Conservation (phyloP, 164 flowering plant genomes). For the Santalum album region DNA sequence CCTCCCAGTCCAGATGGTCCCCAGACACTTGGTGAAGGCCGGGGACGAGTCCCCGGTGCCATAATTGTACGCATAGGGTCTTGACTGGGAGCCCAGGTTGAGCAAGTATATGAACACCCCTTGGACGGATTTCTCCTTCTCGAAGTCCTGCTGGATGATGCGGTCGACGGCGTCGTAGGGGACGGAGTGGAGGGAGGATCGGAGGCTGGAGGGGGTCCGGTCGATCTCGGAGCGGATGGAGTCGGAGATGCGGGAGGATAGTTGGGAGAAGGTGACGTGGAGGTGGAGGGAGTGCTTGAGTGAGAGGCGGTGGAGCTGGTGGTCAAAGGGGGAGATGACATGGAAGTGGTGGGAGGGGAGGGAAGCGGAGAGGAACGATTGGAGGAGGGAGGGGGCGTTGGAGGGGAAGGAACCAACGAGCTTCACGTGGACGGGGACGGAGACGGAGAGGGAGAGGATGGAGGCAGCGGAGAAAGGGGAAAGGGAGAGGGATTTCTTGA, state of each 20-base stretch:
- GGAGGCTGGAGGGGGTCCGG: constrained; percentile 26
- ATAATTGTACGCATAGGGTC: constrained; percentile 59
- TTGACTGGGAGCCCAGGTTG: constrained; percentile 42
- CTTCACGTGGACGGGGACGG: constrained; percentile 29
- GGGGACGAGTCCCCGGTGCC: constrained; percentile 44
- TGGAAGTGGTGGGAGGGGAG: constrained; percentile 26
- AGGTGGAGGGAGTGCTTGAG: constrained; percentile 26
- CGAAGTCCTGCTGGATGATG: constrained; percentile 47
- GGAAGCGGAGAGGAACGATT: constrained; percentile 26
- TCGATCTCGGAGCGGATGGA: constrained; percentile 17
- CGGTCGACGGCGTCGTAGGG: constrained; percentile 41
- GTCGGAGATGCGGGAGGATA: constrained; percentile 19
- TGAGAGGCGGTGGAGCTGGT: constrained; percentile 13
- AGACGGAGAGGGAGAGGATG: constrained; percentile 25
- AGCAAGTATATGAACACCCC: constrained; percentile 58
- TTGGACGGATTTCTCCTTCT: constrained; percentile 36
- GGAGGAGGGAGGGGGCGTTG: constrained; percentile 18
- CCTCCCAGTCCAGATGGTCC: constrained; percentile 68
- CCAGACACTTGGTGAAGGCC: constrained; percentile 53
- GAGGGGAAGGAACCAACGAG: constrained; percentile 29
- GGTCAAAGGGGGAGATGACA: constrained; percentile 19
- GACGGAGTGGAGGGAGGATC: constrained; percentile 43
- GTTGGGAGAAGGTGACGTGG: constrained; percentile 14
- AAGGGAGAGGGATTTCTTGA: constrained; percentile 30
- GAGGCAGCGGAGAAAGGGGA: background rate